Evolutionary conservation across 345 rosid species (phyloP), one percentile per base, ranked within the genome.

Genomic region (sweet orange (Citrus sinensis)): DNA sequence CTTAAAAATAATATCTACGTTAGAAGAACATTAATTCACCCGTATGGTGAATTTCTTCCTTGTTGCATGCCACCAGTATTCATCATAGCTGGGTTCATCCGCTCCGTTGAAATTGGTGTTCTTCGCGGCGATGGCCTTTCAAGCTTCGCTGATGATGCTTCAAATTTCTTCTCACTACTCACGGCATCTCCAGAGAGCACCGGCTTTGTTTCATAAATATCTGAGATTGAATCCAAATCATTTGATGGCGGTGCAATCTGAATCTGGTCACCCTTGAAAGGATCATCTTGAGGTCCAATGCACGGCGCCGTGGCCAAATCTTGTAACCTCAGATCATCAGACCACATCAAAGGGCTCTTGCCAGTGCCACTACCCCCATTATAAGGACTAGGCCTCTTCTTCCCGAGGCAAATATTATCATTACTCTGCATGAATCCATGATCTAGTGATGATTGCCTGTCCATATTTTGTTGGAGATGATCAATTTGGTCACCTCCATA

Each of bases 341-440:
- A 81, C 99, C 99, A 94, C 17, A 92, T 83, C 85, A 94, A 71
- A 58, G 89, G 90, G 83, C 87, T 92, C 84, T 91, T 91, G 67
- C 96, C 92, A 25, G 85, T 92, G 69, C 96, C 91, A 19, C 86
- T 92, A 11, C 89, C 88, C 30, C 27, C 25, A 20, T 86, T 71
- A 30, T 81, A 86, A 78, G 93, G 88, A 77, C 80, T 86, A 5
- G 89, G 87, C 85, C 96, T 85, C 82, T 92, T 95, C 83, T 91
- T 95, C 39, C 94, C 93, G 20, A 89, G 85, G 78, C 88, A 89
- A 76, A 84, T 77, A 81, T 80, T 82, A 13, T 87, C 85, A 51
- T 80, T 85, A 80, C 75, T 88, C 35, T 86, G 42, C 74, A 89
- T 60, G 86, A 91, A 88, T 17, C 80, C 86, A 72, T 46, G 51